Evolutionary conservation across 345 rosid species (phyloP).

Genomic region (Stellera chamaejasme): DNA sequence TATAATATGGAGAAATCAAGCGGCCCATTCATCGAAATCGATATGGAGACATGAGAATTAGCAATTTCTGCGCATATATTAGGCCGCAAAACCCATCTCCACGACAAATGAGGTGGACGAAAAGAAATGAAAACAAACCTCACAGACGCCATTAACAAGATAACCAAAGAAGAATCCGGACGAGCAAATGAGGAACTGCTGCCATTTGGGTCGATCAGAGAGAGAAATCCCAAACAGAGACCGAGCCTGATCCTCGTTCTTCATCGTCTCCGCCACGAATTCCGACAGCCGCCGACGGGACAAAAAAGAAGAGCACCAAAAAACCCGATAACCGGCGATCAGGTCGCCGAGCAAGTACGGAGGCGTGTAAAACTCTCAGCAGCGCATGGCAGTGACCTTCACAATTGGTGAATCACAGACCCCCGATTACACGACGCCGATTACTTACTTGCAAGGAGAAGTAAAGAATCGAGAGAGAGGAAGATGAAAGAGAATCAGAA

Average conservation of each 20-base stretch:
- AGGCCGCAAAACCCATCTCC: not conserved
- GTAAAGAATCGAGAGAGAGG: constrained; percentile 6
- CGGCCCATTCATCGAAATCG: not conserved
- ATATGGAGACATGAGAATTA: too few relatives aligned
- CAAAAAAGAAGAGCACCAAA: not conserved
- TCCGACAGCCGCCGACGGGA: not conserved
- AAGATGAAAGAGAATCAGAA: not conserved
- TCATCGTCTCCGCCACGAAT: constrained; percentile 22
- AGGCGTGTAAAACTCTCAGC: not conserved
- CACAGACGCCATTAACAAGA: constrained; percentile 82
- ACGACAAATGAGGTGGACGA: not conserved
- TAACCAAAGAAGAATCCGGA: constrained; percentile 90
- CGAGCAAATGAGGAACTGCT: constrained; percentile 73
- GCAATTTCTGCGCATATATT: too few relatives aligned
- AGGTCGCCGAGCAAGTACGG: not conserved
- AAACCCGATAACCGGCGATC: not conserved
- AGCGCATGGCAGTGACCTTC: too few relatives aligned
- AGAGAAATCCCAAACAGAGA: constrained; percentile 66
- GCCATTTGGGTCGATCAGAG: constrained; percentile 63
- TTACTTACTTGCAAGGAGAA: constrained; percentile 5
- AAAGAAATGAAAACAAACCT: constrained; percentile 35
- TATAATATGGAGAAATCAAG: not conserved
- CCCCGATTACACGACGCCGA: not conserved
- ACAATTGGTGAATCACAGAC: not conserved
- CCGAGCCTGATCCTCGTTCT: constrained; percentile 51